Evolutionary conservation across 2,329 filamentous ascomycete species (phyloP), one percentile per base, ranked within the genome.

Genomic region (Fusarium udum): DNA sequence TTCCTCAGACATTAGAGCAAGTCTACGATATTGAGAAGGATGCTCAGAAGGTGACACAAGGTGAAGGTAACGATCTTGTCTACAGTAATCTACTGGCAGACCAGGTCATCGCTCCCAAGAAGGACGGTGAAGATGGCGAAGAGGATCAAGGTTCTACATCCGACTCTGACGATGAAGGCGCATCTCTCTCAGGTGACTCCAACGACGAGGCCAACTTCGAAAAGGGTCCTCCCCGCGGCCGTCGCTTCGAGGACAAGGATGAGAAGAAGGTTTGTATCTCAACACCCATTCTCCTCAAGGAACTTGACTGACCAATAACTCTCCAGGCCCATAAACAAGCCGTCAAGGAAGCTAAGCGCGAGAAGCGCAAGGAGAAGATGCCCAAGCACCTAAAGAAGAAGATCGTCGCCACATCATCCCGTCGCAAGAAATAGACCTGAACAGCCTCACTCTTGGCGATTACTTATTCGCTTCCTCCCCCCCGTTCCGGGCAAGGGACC

Each of bases 21-120:
- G 95, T 99, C 9, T 98, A 98, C 82, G 95, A 99, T 80, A 91
- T 97, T 57, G 96, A 98, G 82, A 92, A 95, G 76, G 96, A 98
- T 76, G 93, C 91, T 4, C 92, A 94, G 76, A 91, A 91, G 80
- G 88, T 97, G 28, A 89, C 89, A 13, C 87, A 90, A 48, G 95
- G 94, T 10, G 88, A 92, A 72, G 93, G 92, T 26, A 89, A 90
- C 18, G 90, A 92, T n/a, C 86, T 98, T 0, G 90, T 97, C 3
- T 98, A 98, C 84, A 91, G 91, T 72, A 93, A 93, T 74, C 87
- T 99, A 13, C 87, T 99, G 3, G 95, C 95, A 8, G 89, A 92
- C 71, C 90, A 92, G 64, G 85, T 90, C 12, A 84, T 88, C 7
- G 84, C 75, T 7, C 75, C 76, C 39, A 80, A 82, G 49, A 80